Base-by-base conservation (phyloP, 257 asterid genomes). In the Gentiana dahurica region DNA sequence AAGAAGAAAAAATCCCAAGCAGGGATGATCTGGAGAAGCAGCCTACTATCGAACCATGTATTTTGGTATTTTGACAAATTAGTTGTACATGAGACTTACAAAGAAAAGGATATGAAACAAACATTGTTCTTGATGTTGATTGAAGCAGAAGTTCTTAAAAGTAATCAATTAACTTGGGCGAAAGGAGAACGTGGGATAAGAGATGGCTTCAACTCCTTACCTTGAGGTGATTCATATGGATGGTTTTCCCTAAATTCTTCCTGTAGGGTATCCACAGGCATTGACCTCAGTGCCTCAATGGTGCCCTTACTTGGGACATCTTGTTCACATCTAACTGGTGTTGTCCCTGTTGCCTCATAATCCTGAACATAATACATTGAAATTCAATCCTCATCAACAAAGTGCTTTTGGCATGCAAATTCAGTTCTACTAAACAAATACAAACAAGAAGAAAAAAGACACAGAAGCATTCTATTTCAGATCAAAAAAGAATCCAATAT, bases 121-220 rank as follows among this genome's bases (percentile, higher is more conserved):
- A 51, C 61, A 13, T 46, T 51, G 2, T 36, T 56, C 46, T 3
- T 41, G 46, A 41, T 24, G 24, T 24, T 11, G 59, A 47, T 15
- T 46, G 10, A 9, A 33, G 24, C 12, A 33, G 68, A 51, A 53
- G 58, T 41, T 24, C 55, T 24, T 24, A 24, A 24, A 48, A 43
- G 13, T 60, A 34, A 10, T 66, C 75, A 77, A 71, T 89, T 85
- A 63, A 89, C 77, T 61, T 81, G 87, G 2, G 81, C 71, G 39
- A 89, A 72, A 12, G 97, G 95, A 50, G 94, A 75, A 12, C 97
- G 92, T 61, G 91, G 89, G 51, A 71, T 65, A 44, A 72, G 71
- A 1, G 75, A 72, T 12, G 80, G 76, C 62, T 73, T 81, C 47
- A 43, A 54, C 58, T 83, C 89, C 71, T 83, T 85, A 9, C 13